Evolutionary conservation across 1,139 yeast genomes (phyloP).

Genomic region (Magnusiomyces tetraspermus): DNA sequence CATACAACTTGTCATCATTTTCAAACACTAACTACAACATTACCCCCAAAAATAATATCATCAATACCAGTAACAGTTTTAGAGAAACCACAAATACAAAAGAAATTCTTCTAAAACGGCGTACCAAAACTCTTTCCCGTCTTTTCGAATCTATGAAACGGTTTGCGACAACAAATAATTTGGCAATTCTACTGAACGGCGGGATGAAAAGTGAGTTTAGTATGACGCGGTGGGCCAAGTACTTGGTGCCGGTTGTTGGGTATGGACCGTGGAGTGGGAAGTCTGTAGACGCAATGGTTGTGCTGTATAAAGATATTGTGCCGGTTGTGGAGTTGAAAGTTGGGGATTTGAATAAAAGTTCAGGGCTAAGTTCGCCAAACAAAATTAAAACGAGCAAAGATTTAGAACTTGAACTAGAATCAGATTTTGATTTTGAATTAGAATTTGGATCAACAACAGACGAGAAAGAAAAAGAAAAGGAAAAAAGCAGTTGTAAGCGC

Average conservation of each 20-base stretch:
- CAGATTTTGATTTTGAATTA: too few species aligned
- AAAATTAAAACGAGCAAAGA: too few species aligned
- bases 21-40: too few species aligned
- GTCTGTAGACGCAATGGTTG: background rate
- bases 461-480: background rate
- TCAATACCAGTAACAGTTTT: too few species aligned
- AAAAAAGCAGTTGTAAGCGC: background rate
- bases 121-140: background rate
- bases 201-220: background rate
- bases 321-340: background rate
- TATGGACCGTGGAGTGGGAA: background rate
- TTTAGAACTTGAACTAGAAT: too few species aligned
- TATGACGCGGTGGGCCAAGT: background rate
- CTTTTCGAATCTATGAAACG: background rate
- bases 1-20: too few species aligned
- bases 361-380: too few species aligned
- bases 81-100: background rate
- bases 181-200: background rate
- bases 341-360: background rate
- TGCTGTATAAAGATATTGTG: conserved; percentile 3
- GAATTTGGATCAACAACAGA: too few species aligned
- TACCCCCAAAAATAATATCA: too few species aligned
- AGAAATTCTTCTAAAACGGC: background rate
- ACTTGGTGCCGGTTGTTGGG: background rate
- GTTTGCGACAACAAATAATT: background rate